A percentile compares a stretch with the other conserved stretches of the same genome.
Conservation (phyloP, 1,284 basidiomycete species). For the Trichosporon faecale region DNA sequence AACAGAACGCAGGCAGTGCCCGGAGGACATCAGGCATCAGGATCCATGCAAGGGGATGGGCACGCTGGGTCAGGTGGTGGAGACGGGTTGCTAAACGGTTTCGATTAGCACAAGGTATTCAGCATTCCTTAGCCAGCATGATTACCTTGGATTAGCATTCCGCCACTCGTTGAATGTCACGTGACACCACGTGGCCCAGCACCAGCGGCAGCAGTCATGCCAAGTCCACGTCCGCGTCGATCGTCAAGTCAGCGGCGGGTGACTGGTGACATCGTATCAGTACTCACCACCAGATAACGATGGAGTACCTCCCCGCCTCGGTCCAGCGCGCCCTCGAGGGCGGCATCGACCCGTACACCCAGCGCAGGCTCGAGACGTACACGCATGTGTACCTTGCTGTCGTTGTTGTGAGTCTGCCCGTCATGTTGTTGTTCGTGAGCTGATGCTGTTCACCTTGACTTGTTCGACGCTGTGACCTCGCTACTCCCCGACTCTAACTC, state of each 20-base stretch:
- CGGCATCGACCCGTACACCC: slow-evolving; percentile 42
- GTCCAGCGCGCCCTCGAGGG: slow-evolving; percentile 36
- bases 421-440: neutral
- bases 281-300: slow-evolving; percentile 16
- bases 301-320: slow-evolving; percentile 34
- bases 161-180: too few species aligned
- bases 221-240: neutral
- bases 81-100: too few species aligned
- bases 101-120: too few species aligned
- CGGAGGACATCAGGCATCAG: too few species aligned
- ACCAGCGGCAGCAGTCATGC: too few species aligned
- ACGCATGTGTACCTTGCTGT: slow-evolving; percentile 38
- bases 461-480: neutral
- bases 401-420: slow-evolving; percentile 34
- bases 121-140: too few species aligned
- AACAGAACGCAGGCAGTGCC: too few species aligned
- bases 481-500: neutral
- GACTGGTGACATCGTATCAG: too few species aligned
- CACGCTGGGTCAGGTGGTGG: too few species aligned
- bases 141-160: too few species aligned
- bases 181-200: neutral
- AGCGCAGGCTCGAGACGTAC: slow-evolving; percentile 35
- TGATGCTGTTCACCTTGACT: neutral
- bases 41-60: too few species aligned
- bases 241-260: neutral